These are phyloP conservation scores for Pseudoneurospora amorphoporcata DNA, from an alignment of 495 filamentous ascomycete species.

Conservation along the genomic window DNA sequence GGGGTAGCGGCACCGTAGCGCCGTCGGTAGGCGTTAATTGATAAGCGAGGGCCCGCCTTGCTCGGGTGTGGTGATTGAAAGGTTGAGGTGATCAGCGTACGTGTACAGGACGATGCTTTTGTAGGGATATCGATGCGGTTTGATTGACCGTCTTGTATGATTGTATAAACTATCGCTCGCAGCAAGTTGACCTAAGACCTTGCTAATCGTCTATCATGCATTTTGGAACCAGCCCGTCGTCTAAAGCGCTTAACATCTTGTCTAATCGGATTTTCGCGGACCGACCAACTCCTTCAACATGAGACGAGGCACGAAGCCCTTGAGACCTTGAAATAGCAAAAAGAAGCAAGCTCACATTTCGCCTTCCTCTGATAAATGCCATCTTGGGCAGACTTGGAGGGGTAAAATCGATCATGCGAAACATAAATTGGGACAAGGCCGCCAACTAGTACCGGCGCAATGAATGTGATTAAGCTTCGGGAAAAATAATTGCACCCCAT, in stretches of 20 bases:
- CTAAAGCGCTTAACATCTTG: neutral
- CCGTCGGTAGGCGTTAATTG: neutral
- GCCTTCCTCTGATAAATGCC: neutral
- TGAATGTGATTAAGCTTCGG: neutral
- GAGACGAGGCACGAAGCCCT: neutral
- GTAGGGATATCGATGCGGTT: neutral
- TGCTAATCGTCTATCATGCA: neutral
- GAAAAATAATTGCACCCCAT: neutral
- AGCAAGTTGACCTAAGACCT: neutral
- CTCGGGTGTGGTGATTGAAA: neutral
- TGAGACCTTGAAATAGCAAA: neutral
- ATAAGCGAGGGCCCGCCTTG: neutral
- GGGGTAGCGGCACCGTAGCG: neutral
- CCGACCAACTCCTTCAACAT: neutral
- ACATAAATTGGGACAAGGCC: neutral
- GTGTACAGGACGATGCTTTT: neutral
- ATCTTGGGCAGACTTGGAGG: neutral
- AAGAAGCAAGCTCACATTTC: neutral
- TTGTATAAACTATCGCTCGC: neutral
- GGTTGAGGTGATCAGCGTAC: neutral
- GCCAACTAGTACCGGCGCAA: neutral
- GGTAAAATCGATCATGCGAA: neutral
- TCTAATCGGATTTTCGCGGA: neutral
- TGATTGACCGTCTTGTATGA: neutral
- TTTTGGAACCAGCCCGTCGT: neutral